A percentile compares a stretch with the other conserved stretches of the same genome.
Conservation (phyloP, 2,329 filamentous ascomycete genomes). For the Fusarium pseudograminearum region DNA sequence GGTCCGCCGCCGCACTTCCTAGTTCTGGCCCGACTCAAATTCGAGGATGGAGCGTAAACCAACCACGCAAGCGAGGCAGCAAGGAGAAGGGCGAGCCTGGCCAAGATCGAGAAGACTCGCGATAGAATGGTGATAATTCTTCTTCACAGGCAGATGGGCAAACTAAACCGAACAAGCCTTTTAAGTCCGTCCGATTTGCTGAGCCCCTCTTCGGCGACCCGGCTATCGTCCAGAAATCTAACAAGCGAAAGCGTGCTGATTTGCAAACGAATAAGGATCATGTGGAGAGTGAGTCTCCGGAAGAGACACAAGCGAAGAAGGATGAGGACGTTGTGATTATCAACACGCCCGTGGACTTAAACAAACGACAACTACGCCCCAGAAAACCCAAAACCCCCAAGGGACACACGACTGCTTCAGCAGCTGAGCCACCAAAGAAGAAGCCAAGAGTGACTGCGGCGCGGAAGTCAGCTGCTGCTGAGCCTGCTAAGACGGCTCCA, state of each 20-base stretch:
- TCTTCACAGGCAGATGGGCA: constrained; percentile 39
- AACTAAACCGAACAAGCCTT: constrained; percentile 22
- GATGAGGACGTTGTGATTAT: constrained; percentile 2
- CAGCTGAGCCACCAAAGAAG: constrained; percentile 26
- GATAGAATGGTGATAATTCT: constrained; percentile 52
- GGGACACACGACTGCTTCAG: constrained; percentile 13
- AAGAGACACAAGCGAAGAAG: constrained; percentile 1
- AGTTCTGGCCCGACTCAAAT: constrained; percentile 68
- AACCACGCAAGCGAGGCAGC: constrained; percentile 54
- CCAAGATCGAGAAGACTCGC: constrained; percentile 55
- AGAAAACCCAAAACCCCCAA: constrained; percentile 34
- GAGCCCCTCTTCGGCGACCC: constrained; percentile 39
- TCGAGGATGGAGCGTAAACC: constrained; percentile 66
- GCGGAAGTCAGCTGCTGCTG: constrained; percentile 16
- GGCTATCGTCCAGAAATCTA: constrained; percentile 29
- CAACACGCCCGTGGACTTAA: constrained; percentile 24
- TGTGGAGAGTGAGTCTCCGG: neutral
- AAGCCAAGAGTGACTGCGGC: constrained; percentile 13
- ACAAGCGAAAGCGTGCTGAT: constrained; percentile 15
- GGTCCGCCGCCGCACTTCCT: constrained; percentile 66
- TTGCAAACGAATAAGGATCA: neutral
- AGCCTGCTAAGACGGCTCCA: constrained; percentile 9
- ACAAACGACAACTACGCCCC: constrained; percentile 41
- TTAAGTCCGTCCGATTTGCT: constrained; percentile 45
- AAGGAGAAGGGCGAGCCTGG: constrained; percentile 53